Evolutionary conservation across 148 eudicot species (phyloP).

Genomic region (Beta vulgaris): DNA sequence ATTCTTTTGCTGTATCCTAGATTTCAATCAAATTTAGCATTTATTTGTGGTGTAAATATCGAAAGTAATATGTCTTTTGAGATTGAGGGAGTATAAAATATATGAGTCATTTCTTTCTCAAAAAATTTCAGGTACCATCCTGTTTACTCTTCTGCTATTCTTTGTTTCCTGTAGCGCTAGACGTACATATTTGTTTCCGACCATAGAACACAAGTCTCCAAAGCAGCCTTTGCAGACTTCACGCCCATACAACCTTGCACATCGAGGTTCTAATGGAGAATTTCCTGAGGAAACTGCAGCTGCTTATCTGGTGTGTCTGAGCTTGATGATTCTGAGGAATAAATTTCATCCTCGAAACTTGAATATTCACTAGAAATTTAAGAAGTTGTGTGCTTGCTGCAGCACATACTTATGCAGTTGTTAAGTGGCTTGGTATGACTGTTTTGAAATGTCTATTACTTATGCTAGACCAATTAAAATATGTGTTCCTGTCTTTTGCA

Average conservation of each 20-base stretch:
- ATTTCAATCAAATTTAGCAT: not conserved
- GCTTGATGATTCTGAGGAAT: not conserved
- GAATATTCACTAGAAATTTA: not conserved
- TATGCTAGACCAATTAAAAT: not conserved
- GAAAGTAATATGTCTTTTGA: not conserved
- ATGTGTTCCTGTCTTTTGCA: not conserved
- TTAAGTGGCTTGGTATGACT: slow-evolving; percentile 34
- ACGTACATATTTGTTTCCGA: slow-evolving; percentile 70
- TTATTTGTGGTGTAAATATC: no score
- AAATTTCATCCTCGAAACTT: not conserved
- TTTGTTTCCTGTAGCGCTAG: slow-evolving; percentile 57
- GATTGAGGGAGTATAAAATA: not conserved
- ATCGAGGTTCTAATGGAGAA: slow-evolving; percentile 97
- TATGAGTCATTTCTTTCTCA: not conserved
- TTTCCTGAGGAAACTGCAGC: slow-evolving; percentile 88
- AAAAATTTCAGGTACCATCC: slow-evolving; percentile 43
- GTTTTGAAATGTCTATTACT: not conserved
- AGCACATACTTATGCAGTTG: slow-evolving; percentile 54
- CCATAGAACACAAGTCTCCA: slow-evolving; percentile 38
- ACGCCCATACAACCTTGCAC: slow-evolving; percentile 85
- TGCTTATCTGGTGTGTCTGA: slow-evolving; percentile 63
- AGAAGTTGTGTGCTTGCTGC: not conserved
- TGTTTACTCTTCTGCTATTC: slow-evolving; percentile 47
- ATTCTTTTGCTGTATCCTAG: not conserved
- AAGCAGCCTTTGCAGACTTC: slow-evolving; percentile 78